Evolutionary conservation across 2,329 filamentous ascomycete species (phyloP), one percentile per base, ranked within the genome.

Genomic region (Aquanectria penicillioides): DNA sequence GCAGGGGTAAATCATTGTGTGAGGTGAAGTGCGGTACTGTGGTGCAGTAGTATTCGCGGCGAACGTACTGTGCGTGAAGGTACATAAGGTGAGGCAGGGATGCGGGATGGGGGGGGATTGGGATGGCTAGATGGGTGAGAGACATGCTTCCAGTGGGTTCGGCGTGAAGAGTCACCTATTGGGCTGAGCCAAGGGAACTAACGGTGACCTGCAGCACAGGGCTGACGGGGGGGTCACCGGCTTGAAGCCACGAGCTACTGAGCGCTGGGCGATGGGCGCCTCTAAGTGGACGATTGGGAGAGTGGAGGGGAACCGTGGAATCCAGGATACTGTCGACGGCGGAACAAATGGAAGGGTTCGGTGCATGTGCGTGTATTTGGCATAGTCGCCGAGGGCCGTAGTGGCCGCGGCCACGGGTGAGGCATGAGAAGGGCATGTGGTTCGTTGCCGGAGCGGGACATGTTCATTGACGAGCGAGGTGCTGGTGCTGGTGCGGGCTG

Each of bases 111-210:
- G 26, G 25, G 13, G 28, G 28, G 43, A 33, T 25, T n/a, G 6
- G 33, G 33, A 22, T 18, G 11, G n/a, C 13, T 49, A 50, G 46
- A 40, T 43, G 43, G 48, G 61, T 62, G 47, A 57, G 53, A 49
- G 58, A 55, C 53, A 49, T 59, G 56, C 57, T 65, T 67, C 66
- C 50, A 64, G 41, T 64, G 61, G 64, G 51, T 51, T 67, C 67
- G 64, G 67, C 51, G 65, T 68, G 60, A 70, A 64, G 67, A 69
- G 67, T 69, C 67, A 69, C 52, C 48, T 17, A 69, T 70, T 67
- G 65, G 67, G 44, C 57, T 65, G 55, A 29, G 57, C 36, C 62
- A 60, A 38, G 60, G 52, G 61, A 47, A 57, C 33, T 67, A 62
- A 62, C 49, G 53, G 55, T 69, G 62, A 69, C 65, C 67, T 69